These are phyloP conservation scores for Oryza brachyantha DNA, from an alignment of 176 grass and related monocot species.

Conservation along the genomic window DNA sequence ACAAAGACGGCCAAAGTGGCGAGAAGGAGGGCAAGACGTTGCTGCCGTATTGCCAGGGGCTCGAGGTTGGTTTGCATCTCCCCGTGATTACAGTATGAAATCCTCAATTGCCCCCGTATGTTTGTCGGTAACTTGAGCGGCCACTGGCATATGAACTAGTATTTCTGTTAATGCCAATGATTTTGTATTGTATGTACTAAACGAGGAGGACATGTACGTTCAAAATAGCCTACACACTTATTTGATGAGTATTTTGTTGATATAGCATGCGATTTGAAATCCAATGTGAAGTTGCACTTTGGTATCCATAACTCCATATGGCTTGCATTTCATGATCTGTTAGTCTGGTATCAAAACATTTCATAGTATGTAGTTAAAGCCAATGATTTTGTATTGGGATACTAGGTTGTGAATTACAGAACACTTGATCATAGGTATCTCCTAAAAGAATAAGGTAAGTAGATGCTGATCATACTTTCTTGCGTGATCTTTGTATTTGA, in stretches of 20 bases:
- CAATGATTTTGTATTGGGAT: not conserved
- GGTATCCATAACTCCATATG: too few species aligned
- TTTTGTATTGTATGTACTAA: too few species aligned
- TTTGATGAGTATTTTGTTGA: too few species aligned
- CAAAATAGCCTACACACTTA: too few species aligned
- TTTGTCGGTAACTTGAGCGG: not conserved
- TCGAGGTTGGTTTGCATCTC: constrained; percentile 66
- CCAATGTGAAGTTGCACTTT: too few species aligned
- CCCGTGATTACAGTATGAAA: not conserved
- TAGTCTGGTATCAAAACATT: too few species aligned
- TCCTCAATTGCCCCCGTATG: not conserved
- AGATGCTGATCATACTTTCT: not conserved
- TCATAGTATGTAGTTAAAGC: too few species aligned
- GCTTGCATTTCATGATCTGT: too few species aligned
- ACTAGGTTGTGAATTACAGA: not conserved
- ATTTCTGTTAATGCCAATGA: constrained; percentile 22
- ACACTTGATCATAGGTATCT: not conserved
- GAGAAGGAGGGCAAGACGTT: constrained; percentile 48
- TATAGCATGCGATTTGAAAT: too few species aligned
- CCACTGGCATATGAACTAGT: not conserved
- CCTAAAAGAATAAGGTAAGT: not conserved
- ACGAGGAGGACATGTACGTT: too few species aligned
- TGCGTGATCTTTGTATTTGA: not conserved
- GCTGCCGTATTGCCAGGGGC: constrained; percentile 82
- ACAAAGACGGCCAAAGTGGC: constrained; percentile 38